phyloP scores from a whole-genome alignment of 768 basidiomycete species.

The Boletus rex-veris region DNA sequence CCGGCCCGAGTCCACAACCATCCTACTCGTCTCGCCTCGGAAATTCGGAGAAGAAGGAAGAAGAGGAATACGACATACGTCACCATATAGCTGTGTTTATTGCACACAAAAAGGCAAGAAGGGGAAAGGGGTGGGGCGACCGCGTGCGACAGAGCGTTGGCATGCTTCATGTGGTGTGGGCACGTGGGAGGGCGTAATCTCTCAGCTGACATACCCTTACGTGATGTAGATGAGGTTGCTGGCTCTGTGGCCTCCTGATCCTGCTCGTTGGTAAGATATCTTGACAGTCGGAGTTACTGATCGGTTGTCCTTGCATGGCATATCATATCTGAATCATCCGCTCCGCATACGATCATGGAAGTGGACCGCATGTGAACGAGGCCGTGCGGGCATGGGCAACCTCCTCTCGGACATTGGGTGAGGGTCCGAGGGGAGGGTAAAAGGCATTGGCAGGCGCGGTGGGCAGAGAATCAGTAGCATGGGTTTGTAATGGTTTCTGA shows the following conservation, averaged over 20 bases:
- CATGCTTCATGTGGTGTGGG: conserved; percentile 9
- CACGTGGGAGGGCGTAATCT: conserved; percentile 11
- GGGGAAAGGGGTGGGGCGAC: neutral
- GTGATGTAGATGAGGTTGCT: neutral
- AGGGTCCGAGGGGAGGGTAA: neutral
- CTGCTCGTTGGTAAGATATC: neutral
- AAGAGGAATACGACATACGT: conserved; percentile 4
- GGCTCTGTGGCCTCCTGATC: conserved; percentile 2
- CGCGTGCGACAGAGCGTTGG: conserved; percentile 9
- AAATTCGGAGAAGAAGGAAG: conserved; percentile 13
- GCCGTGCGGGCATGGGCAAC: neutral
- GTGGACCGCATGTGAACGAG: neutral
- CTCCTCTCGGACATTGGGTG: neutral
- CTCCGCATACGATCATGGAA: conserved; percentile 2
- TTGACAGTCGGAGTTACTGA: neutral
- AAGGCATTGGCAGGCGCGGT: neutral
- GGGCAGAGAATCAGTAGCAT: neutral
- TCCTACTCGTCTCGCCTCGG: conserved; percentile 13
- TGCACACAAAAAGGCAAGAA: neutral
- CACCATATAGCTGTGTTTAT: conserved; percentile 7
- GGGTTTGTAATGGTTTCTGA: conserved; percentile 11
- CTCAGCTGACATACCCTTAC: conserved; percentile 2
- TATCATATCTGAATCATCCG: neutral
- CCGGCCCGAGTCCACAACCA: neutral
- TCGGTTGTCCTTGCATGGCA: neutral